A percentile compares a stretch with the other conserved stretches of the same genome.
Evolutionary conservation across 2,329 filamentous ascomycete genomes (phyloP).

Genomic region (Stachybotrys chlorohalonatus): DNA sequence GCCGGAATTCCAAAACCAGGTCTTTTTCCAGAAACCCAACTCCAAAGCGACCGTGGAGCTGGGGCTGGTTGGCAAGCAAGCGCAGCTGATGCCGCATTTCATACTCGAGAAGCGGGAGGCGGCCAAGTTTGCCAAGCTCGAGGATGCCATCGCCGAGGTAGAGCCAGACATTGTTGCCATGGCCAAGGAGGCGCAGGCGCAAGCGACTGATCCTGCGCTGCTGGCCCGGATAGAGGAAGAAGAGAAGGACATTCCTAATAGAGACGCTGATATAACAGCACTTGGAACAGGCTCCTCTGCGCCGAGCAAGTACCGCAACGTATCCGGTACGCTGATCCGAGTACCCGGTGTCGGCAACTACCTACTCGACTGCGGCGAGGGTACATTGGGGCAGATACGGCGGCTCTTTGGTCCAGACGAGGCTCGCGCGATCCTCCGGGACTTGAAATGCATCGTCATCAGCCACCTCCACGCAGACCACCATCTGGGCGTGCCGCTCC

Average conservation of each 20-base stretch:
- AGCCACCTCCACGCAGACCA: constrained; percentile 96
- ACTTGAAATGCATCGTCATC: constrained; percentile 81
- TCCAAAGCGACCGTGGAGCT: constrained; percentile 20
- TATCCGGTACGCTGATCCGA: constrained; percentile 77
- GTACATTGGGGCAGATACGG: constrained; percentile 78
- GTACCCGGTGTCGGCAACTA: constrained; percentile 84
- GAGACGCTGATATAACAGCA: constrained; percentile 73
- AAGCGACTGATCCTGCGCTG: constrained; percentile 34
- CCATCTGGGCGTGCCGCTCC: constrained; percentile 72
- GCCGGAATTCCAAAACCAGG: constrained; percentile 53
- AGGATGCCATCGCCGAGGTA: constrained; percentile 33
- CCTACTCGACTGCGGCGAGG: constrained; percentile 85
- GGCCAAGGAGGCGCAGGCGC: constrained; percentile 37
- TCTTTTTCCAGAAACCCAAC: constrained; percentile 12
- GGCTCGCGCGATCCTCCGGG: constrained; percentile 60
- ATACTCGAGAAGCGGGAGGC: constrained; percentile 35
- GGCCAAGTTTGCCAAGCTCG: constrained; percentile 34
- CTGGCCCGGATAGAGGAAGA: constrained; percentile 37
- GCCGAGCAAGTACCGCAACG: constrained; percentile 91
- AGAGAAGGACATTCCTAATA: constrained; percentile 59
- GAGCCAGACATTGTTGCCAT: constrained; percentile 37
- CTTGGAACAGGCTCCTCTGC: constrained; percentile 86
- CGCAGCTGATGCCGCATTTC: constrained; percentile 38
- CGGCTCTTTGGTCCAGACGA: constrained; percentile 61
- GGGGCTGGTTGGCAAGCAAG: constrained; percentile 33